Evolutionary conservation across 2,329 filamentous ascomycete species (phyloP), one percentile per base, ranked within the genome.

Genomic region (Alternaria longipes): DNA sequence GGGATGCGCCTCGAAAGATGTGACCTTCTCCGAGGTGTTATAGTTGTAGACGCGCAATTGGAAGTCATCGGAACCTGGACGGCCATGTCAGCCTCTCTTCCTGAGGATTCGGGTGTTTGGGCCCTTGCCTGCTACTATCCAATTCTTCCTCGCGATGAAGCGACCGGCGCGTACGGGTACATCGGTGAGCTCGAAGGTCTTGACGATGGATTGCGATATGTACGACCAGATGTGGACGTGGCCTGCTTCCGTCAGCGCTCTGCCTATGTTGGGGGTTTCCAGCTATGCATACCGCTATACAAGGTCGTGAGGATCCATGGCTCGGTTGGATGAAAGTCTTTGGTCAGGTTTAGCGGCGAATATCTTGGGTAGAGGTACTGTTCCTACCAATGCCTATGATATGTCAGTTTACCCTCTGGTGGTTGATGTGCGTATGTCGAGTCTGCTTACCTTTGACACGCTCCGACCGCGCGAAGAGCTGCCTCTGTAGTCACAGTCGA

Each of bases 211-310:
- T 82, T 89, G 63, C 56, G 55, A 63, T 12, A 65, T 94, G 81
- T 97, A 97, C 34, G 94, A 97, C 94, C 95, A 98, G 79, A 99
- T 98, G 84, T 98, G 96, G 79, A 97, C 95, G 84, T 98, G 94
- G 80, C 95, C 93, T 93, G 63, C 36, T 32, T 54, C 61, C n/a
- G 67, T 79, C 67, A 79, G 76, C 66, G 46, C 44, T 56, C 49
- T 24, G 56, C 55, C 40, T 26, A 53, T 41, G 30, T 57, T 32
- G 42, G 28, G 14, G 56, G 49, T 20, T 59, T 53, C 54, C 41
- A 20, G 53, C 51, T 56, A 34, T 59, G 64, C 76, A 51, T 89
- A 93, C 91, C 93, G 84, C 92, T 97, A 83, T 99, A 99, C 67
- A 99, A 85, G 24, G 95, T 98, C 32, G 94, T 97, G 76, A 98